phyloP scores from a whole-genome alignment of 805 yeast species.

The Myxozyma neotropica region DNA sequence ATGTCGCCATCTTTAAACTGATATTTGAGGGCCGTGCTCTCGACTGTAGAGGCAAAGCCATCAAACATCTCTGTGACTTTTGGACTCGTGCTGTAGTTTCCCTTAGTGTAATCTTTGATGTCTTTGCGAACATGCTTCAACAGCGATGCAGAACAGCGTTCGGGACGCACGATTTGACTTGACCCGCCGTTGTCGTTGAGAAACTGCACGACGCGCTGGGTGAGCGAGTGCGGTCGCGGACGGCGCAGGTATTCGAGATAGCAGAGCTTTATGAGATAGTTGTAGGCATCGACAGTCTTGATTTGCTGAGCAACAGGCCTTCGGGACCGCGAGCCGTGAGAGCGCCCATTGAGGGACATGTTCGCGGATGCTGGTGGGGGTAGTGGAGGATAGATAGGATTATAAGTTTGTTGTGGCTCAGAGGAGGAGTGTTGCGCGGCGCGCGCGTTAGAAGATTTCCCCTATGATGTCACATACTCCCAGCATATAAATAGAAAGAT shows the following conservation, averaged over 20 bases:
- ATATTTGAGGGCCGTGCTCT: constrained; percentile 12
- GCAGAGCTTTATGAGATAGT: constrained; percentile 11
- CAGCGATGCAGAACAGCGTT: neutral
- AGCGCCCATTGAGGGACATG: neutral
- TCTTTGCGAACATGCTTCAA: constrained; percentile 16
- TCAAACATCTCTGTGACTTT: constrained; percentile 13
- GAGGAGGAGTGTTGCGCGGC: too few species aligned
- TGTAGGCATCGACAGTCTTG: constrained; percentile 17
- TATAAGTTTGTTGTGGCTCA: too few species aligned
- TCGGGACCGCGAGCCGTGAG: constrained; percentile 2
- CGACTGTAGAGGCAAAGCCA: constrained; percentile 4
- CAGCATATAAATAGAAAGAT: too few species aligned
- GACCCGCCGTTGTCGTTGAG: neutral
- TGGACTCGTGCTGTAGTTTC: neutral
- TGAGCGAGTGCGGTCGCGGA: constrained; percentile 10
- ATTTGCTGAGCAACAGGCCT: constrained; percentile 18
- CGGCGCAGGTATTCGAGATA: constrained; percentile 17
- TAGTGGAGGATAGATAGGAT: too few species aligned
- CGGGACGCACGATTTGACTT: neutral
- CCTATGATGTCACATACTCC: too few species aligned
- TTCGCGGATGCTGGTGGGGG: too few species aligned
- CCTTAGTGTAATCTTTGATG: constrained; percentile 9
- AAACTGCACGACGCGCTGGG: constrained; percentile 1
- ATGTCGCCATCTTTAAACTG: constrained; percentile 9
- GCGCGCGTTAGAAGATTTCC: too few species aligned